Percentiles rank a stretch among this genome's conserved stretches.
Evolutionary conservation across 371 early-diverging fungal species (phyloP).

Genomic region (Blakeslea trispora): DNA sequence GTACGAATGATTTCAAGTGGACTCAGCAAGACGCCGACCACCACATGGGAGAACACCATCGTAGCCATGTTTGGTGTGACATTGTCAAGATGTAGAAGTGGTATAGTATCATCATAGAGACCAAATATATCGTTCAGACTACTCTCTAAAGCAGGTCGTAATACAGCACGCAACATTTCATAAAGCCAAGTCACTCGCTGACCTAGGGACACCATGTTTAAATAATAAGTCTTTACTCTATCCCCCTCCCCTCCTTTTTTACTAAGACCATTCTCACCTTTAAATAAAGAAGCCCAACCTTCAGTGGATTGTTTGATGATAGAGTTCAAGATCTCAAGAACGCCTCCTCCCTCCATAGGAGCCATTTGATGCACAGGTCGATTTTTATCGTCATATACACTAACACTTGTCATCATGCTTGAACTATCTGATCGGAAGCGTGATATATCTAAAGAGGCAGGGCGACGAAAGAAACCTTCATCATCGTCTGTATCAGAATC

Average conservation of each 20-base stretch:
- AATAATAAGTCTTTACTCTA: no score
- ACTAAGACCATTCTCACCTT: constrained; percentile 54
- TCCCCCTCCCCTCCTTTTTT: no score
- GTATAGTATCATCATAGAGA: constrained; percentile 77
- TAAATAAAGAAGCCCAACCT: constrained; percentile 64
- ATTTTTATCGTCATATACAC: constrained; percentile 59
- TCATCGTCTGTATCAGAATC: constrained; percentile 31
- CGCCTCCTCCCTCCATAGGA: constrained; percentile 62
- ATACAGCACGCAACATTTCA: constrained; percentile 66
- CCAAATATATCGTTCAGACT: constrained; percentile 74
- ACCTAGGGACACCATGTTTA: no score
- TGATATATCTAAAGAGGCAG: constrained; percentile 21
- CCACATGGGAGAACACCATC: constrained; percentile 65
- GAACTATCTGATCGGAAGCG: constrained; percentile 18
- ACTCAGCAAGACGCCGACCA: constrained; percentile 70
- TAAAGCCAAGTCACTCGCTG: constrained; percentile 72
- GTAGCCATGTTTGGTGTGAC: constrained; percentile 68
- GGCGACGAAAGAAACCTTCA: constrained; percentile 36
- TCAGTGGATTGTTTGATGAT: constrained; percentile 65
- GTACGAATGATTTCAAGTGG: constrained; percentile 80
- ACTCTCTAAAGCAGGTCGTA: constrained; percentile 77
- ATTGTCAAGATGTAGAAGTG: constrained; percentile 66
- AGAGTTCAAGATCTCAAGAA: constrained; percentile 50
- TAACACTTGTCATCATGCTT: constrained; percentile 28
- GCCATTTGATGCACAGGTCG: constrained; percentile 64